These are phyloP conservation scores for Rutstroemia sp. DNA, from an alignment of 2,329 filamentous ascomycete genomes.

Conservation along the genomic window DNA sequence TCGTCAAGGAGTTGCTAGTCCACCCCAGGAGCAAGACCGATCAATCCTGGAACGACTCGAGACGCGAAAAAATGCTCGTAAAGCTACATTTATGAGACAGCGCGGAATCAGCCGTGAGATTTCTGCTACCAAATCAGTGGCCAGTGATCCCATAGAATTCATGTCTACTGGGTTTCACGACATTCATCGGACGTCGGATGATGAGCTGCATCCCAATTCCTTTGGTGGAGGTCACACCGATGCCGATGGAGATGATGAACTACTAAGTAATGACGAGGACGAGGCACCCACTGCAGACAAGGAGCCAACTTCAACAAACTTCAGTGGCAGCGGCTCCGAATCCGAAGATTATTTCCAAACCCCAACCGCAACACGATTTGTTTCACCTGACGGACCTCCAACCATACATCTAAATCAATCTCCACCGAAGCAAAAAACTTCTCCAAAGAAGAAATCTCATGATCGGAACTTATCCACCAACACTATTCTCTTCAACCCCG, in stretches of 20 bases:
- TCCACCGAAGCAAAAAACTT: neutral
- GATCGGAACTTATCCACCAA: conserved; percentile 70
- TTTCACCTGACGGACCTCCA: conserved; percentile 5
- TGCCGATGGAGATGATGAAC: conserved; percentile 70
- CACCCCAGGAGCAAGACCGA: conserved; percentile 53
- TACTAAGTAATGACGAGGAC: conserved; percentile 73
- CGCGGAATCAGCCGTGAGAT: conserved; percentile 30
- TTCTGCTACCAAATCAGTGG: conserved; percentile 46
- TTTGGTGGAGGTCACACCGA: conserved; percentile 47
- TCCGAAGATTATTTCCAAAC: conserved; percentile 47
- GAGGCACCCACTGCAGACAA: conserved; percentile 45
- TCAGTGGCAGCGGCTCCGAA: conserved; percentile 32
- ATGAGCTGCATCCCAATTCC: neutral
- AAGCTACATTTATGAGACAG: conserved; percentile 17
- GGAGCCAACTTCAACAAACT: conserved; percentile 25
- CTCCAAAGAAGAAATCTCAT: conserved; percentile 37
- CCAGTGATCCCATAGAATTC: conserved; percentile 58
- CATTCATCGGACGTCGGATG: conserved; percentile 7
- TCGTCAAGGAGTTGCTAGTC: conserved; percentile 46
- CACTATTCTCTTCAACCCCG: conserved; percentile 78
- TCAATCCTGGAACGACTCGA: conserved; percentile 52
- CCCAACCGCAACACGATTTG: conserved; percentile 38
- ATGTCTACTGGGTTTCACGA: conserved; percentile 36
- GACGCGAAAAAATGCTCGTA: conserved; percentile 27
- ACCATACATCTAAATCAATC: neutral